A percentile compares a stretch with the other conserved stretches of the same genome.
These are phyloP conservation scores for Coemansia asiatica DNA, from an alignment of 192 early-diverging fungal genomes.

Conservation along the genomic window DNA sequence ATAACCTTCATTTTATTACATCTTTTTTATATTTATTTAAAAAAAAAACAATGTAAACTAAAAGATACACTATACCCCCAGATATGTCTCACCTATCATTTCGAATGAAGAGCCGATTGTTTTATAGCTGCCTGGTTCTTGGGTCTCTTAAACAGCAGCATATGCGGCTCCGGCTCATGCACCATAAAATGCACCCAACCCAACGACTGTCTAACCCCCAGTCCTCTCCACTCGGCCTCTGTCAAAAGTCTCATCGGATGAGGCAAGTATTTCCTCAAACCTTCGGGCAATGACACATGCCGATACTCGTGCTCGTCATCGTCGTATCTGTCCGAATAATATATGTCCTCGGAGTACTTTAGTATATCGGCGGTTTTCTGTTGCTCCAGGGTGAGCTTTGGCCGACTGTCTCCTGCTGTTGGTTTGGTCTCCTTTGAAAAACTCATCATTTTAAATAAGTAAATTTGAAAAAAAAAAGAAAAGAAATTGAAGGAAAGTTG, in stretches of 20 bases:
- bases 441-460: slow-evolving; percentile 20
- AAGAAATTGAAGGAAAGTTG: background rate
- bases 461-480: background rate
- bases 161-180: slow-evolving; percentile 52
- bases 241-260: slow-evolving; percentile 35
- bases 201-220: slow-evolving; percentile 51
- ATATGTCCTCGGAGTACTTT: slow-evolving; percentile 36
- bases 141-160: slow-evolving; percentile 51
- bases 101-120: slow-evolving; percentile 19
- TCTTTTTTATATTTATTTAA: slow-evolving; percentile 5
- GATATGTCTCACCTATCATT: background rate
- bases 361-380: slow-evolving; percentile 26
- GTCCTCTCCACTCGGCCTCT: slow-evolving; percentile 40
- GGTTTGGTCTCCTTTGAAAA: slow-evolving; percentile 25
- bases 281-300: slow-evolving; percentile 49
- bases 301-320: slow-evolving; percentile 52
- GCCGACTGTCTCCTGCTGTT: slow-evolving; percentile 9
- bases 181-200: slow-evolving; percentile 56
- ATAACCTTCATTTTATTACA: background rate
- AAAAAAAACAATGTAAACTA: slow-evolving; percentile 1
- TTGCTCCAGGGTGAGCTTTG: slow-evolving; percentile 15
- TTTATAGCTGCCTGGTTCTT: slow-evolving; percentile 17
- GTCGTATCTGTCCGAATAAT: slow-evolving; percentile 51
- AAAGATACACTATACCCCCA: slow-evolving; percentile 4
- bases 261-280: slow-evolving; percentile 48